A percentile compares a stretch with the other conserved stretches of the same genome.
Evolutionary conservation across 1,284 basidiomycete species (phyloP).

Genomic region (Rhodofomes roseus): DNA sequence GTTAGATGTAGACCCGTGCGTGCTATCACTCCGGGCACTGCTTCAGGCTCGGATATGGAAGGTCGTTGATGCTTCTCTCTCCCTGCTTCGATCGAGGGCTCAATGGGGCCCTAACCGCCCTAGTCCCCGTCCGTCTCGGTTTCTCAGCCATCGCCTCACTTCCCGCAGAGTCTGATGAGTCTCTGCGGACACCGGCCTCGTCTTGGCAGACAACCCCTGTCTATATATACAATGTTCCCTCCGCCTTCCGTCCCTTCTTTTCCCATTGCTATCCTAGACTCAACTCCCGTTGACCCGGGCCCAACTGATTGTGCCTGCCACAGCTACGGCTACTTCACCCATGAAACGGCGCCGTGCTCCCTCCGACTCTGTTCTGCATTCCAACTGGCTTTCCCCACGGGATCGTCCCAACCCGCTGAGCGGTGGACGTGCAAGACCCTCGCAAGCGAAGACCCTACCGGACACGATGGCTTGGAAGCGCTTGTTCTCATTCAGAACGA

Average conservation of each 20-base stretch:
- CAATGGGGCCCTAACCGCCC: neutral
- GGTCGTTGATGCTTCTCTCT: neutral
- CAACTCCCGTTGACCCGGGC: neutral
- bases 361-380: neutral
- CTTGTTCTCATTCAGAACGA: neutral
- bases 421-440: neutral
- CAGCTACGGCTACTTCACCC: neutral
- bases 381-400: neutral
- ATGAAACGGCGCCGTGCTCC: neutral
- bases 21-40: neutral
- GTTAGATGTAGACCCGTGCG: no score
- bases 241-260: neutral
- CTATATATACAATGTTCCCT: neutral
- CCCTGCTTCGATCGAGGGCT: neutral
- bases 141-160: neutral
- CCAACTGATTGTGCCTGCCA: neutral
- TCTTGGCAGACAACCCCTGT: neutral
- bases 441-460: neutral
- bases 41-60: neutral
- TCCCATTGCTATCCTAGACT: neutral
- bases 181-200: neutral
- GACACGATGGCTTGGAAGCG: neutral
- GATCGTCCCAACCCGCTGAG: neutral
- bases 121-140: neutral
- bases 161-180: neutral